Evolutionary conservation across 1,284 basidiomycete genomes (phyloP).

Genomic region (Tilletia walkeri): DNA sequence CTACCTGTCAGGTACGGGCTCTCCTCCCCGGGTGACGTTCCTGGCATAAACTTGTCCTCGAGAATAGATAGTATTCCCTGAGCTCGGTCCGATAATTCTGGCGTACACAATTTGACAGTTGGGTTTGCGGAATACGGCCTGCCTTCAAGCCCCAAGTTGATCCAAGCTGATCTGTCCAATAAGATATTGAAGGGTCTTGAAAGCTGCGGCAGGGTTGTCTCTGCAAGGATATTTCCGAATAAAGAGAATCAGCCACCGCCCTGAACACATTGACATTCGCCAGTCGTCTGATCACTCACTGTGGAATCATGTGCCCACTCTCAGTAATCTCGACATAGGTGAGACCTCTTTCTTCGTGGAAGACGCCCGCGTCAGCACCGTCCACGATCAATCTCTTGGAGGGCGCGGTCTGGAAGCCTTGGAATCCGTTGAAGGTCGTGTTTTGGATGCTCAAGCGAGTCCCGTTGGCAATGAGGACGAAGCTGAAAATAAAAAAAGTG

Average conservation of each 20-base stretch:
- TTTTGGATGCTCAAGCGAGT: constrained; percentile 46
- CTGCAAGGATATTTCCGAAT: constrained; percentile 14
- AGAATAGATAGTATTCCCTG: no score
- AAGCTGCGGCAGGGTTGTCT: constrained; percentile 42
- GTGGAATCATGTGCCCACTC: constrained; percentile 34
- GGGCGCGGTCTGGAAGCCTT: constrained; percentile 44
- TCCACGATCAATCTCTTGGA: constrained; percentile 28
- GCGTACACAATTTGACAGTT: no score
- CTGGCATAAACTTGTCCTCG: no score
- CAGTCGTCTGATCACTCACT: background rate
- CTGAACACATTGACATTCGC: constrained; percentile 3
- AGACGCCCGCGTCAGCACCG: constrained; percentile 27
- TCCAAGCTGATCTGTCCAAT: constrained; percentile 36
- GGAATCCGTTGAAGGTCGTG: constrained; percentile 46
- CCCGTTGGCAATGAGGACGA: constrained; percentile 44
- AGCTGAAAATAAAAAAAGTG: constrained; percentile 2
- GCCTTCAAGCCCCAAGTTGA: no score
- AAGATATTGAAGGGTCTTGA: constrained; percentile 43
- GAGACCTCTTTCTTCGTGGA: constrained; percentile 41
- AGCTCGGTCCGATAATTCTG: no score
- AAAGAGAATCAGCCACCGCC: constrained; percentile 8
- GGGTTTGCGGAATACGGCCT: no score
- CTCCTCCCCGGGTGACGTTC: no score
- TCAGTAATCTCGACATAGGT: constrained; percentile 30
- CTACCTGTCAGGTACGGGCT: no score